A percentile compares a stretch with the other conserved stretches of the same genome.
Conservation (phyloP, 1,284 basidiomycete species). For the Irpex sp. region DNA sequence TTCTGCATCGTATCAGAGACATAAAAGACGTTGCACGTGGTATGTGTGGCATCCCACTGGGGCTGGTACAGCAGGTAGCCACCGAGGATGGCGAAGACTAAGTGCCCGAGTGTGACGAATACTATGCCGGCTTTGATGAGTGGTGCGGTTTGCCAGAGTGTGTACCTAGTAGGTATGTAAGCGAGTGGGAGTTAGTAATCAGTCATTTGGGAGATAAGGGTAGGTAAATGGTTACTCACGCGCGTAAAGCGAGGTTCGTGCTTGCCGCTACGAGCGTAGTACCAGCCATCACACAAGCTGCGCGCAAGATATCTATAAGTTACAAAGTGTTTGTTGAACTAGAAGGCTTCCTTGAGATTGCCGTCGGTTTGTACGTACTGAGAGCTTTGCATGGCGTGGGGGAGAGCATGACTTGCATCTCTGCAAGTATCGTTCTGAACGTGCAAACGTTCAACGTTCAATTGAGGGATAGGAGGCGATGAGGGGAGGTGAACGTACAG, state of each 20-base stretch:
- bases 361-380: no score
- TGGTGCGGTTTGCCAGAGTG: neutral
- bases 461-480: no score
- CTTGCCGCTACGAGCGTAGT: neutral
- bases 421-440: no score
- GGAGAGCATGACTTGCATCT: no score
- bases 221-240: neutral
- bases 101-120: neutral
- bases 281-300: neutral
- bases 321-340: no score
- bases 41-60: neutral
- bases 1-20: neutral
- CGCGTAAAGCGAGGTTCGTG: slow-evolving; percentile 7
- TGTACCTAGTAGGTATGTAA: neutral
- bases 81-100: neutral
- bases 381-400: no score
- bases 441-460: no score
- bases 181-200: no score
- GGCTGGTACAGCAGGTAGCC: neutral
- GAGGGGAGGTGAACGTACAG: neutral
- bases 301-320: neutral
- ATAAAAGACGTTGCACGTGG: neutral
- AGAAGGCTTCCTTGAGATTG: no score
- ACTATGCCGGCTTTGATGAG: neutral
- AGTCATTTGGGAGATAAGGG: no score